Conservation (phyloP, 2,329 filamentous ascomycete genomes). For the Ophioceras dolichostomum region DNA sequence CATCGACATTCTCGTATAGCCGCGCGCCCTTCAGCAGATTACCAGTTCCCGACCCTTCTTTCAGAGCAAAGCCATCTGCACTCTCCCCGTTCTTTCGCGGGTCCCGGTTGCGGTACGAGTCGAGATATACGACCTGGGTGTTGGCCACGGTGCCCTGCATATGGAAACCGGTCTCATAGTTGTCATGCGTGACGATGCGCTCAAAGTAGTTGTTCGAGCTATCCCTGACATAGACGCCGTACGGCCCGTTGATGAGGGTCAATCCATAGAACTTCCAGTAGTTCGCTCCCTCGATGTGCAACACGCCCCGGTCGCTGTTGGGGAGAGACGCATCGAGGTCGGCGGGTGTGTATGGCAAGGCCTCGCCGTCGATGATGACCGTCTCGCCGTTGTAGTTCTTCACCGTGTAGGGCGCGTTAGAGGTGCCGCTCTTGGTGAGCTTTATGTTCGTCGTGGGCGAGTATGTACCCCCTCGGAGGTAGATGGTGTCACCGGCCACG, state of each 20-base stretch:
- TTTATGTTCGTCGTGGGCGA: conserved; percentile 32
- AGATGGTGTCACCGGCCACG: conserved; percentile 30
- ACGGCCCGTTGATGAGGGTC: conserved; percentile 22
- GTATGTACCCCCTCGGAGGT: conserved; percentile 30
- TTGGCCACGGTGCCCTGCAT: conserved; percentile 18
- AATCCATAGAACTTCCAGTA: conserved; percentile 33
- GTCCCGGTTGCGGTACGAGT: conserved; percentile 30
- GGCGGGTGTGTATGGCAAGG: conserved; percentile 24
- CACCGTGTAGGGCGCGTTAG: conserved; percentile 25
- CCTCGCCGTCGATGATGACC: conserved; percentile 33
- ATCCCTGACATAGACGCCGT: conserved; percentile 22
- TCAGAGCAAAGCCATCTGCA: conserved; percentile 35
- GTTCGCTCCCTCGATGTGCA: conserved; percentile 30
- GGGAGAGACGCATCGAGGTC: conserved; percentile 24
- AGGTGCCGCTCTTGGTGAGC: conserved; percentile 28
- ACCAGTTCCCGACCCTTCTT: conserved; percentile 30
- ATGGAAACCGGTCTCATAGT: conserved; percentile 25
- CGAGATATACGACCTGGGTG: conserved; percentile 27
- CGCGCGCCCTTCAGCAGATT: conserved; percentile 30
- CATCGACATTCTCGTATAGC: conserved; percentile 38
- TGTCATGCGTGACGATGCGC: conserved; percentile 22
- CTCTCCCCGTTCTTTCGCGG: conserved; percentile 39
- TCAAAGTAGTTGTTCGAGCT: conserved; percentile 23
- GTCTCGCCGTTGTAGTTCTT: conserved; percentile 27
- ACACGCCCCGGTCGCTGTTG: conserved; percentile 28